phyloP scores from a whole-genome alignment of 2,329 filamentous ascomycete genomes.

The Botrytis byssoidea region DNA sequence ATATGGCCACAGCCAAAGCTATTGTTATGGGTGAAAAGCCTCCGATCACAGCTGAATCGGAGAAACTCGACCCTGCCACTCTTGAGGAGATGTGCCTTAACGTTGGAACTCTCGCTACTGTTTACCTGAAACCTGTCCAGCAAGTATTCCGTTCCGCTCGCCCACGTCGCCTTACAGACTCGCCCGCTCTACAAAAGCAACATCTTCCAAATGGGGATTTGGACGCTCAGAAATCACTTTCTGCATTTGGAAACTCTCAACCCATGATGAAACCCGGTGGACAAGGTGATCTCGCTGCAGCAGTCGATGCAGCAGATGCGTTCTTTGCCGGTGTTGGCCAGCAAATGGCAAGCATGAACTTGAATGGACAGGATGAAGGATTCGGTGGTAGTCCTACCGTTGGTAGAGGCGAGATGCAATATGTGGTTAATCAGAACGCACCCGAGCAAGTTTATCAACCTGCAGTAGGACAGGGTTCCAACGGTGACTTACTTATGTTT shows the following conservation, averaged over 20 bases:
- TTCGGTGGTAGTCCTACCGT: constrained; percentile 55
- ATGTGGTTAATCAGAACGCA: constrained; percentile 80
- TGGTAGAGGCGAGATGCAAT: constrained; percentile 52
- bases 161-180: constrained; percentile 74
- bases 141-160: constrained; percentile 92
- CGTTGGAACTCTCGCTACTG: constrained; percentile 91
- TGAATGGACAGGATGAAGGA: constrained; percentile 60
- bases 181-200: constrained; percentile 79
- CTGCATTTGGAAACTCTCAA: constrained; percentile 51
- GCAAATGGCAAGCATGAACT: constrained; percentile 70
- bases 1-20: constrained; percentile 79
- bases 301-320: constrained; percentile 80
- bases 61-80: constrained; percentile 86
- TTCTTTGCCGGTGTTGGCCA: constrained; percentile 81
- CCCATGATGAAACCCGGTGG: constrained; percentile 35
- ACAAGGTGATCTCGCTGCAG: constrained; percentile 59
- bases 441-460: constrained; percentile 74
- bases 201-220: constrained; percentile 53
- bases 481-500: constrained; percentile 63
- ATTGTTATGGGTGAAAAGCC: constrained; percentile 98
- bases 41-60: constrained; percentile 91
- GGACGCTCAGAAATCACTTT: constrained; percentile 60
- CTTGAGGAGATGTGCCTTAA: constrained; percentile 97
- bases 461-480: constrained; percentile 60
- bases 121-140: constrained; percentile 96